phyloP scores from a whole-genome alignment of 768 basidiomycete species.

The Calvatia gigantea region DNA sequence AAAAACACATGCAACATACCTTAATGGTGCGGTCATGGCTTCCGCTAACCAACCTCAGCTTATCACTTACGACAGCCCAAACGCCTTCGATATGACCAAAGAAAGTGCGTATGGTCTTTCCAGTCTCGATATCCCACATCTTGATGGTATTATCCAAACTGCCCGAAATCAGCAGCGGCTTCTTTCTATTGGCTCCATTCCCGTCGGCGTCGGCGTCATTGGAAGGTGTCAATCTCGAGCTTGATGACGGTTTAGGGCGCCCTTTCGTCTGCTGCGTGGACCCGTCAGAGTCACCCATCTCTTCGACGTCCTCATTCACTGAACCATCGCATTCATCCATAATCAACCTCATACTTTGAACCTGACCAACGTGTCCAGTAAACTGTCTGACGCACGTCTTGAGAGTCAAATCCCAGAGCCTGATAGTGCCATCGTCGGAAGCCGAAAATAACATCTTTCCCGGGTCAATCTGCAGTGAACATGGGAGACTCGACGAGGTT shows the following conservation, averaged over 20 bases:
- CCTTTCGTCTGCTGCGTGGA: constrained; percentile 10
- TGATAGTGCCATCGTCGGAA: constrained; percentile 91
- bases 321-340: constrained; percentile 46
- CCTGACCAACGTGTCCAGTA: constrained; percentile 89
- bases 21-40: constrained; percentile 98
- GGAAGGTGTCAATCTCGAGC: neutral
- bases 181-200: constrained; percentile 32
- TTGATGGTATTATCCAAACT: constrained; percentile 95
- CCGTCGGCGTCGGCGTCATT: neutral
- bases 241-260: too few relatives aligned
- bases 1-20: constrained; percentile 41
- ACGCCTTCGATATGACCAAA: constrained; percentile 99
- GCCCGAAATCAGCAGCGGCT: constrained; percentile 81
- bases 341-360: constrained; percentile 85
- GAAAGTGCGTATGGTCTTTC: constrained; percentile 71
- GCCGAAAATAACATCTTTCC: constrained; percentile 98
- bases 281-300: constrained; percentile 11
- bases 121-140: constrained; percentile 91
- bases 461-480: constrained; percentile 55
- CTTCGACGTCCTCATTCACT: constrained; percentile 21
- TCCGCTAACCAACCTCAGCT: constrained; percentile 85
- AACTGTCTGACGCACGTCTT: constrained; percentile 83
- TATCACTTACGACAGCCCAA: constrained; percentile 93
- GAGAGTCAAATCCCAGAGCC: constrained; percentile 86
- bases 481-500: constrained; percentile 21